These are phyloP conservation scores for Kwoniella sp. DNA, from an alignment of 768 basidiomycete species.

Conservation along the genomic window DNA sequence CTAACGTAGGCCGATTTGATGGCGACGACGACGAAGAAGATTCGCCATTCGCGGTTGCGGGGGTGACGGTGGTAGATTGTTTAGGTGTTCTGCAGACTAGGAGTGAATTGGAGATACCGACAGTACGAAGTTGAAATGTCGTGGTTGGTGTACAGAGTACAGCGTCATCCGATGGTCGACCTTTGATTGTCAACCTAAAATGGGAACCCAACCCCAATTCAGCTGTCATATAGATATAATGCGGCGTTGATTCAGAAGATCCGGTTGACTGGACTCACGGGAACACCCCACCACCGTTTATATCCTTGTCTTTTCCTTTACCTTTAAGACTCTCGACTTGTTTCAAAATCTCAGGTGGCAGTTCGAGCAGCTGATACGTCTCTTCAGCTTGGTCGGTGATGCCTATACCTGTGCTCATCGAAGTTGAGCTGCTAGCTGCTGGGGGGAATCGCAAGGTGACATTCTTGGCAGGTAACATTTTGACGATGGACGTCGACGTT, in stretches of 20 bases:
- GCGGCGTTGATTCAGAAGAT: no score
- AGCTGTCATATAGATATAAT: not conserved
- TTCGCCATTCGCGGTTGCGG: not conserved
- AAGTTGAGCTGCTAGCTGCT: not conserved
- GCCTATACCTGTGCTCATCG: not conserved
- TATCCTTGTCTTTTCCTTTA: constrained; percentile 10
- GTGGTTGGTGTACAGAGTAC: constrained; percentile 79
- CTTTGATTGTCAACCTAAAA: constrained; percentile 74
- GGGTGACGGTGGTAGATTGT: not conserved
- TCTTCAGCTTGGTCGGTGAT: constrained; percentile 27
- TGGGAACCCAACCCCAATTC: not conserved
- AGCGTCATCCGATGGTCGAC: constrained; percentile 77
- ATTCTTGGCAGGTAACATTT: constrained; percentile 22
- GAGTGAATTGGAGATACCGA: constrained; percentile 85
- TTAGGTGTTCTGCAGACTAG: constrained; percentile 61
- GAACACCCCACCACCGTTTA: constrained; percentile 17
- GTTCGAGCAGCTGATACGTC: constrained; percentile 53
- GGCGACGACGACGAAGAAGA: not conserved
- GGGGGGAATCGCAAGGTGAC: constrained; percentile 37
- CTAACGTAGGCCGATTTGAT: constrained; percentile 54
- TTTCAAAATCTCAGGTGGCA: constrained; percentile 52
- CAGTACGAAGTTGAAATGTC: constrained; percentile 81
- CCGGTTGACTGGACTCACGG: constrained; percentile 40
- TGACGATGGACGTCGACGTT: constrained; percentile 1
- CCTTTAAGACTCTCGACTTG: constrained; percentile 35